These are phyloP conservation scores for Pseudomicrostroma phylloplanum DNA, from an alignment of 1,284 basidiomycete species.

Conservation along the genomic window DNA sequence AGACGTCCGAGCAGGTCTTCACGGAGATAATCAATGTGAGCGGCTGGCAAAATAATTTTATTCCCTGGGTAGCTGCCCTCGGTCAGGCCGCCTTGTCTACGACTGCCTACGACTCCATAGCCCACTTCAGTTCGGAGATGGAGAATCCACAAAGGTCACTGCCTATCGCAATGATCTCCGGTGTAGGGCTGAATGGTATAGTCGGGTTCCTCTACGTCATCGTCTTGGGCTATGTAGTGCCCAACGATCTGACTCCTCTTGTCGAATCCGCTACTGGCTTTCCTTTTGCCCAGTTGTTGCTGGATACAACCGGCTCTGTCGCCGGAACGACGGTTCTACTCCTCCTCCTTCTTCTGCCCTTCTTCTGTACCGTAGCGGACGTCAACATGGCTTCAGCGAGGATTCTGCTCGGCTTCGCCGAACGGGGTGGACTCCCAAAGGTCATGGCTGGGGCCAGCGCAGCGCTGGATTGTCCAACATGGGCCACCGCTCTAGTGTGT, in stretches of 20 bases:
- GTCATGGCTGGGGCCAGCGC: slow-evolving; percentile 14
- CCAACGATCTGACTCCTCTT: slow-evolving; percentile 13
- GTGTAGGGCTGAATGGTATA: slow-evolving; percentile 13
- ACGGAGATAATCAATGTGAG: slow-evolving; percentile 18
- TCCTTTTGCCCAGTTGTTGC: slow-evolving; percentile 21
- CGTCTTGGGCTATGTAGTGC: slow-evolving; percentile 19
- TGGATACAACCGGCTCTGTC: slow-evolving; percentile 12
- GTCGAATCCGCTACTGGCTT: slow-evolving; percentile 19
- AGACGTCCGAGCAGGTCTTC: slow-evolving; percentile 19
- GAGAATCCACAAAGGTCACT: slow-evolving; percentile 12
- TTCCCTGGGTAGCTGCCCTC: neutral
- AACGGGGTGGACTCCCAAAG: slow-evolving; percentile 16
- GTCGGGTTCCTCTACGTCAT: slow-evolving; percentile 18
- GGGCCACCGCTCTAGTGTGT: slow-evolving; percentile 14
- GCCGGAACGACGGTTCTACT: slow-evolving; percentile 21
- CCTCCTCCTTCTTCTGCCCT: slow-evolving; percentile 17
- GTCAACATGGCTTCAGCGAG: slow-evolving; percentile 18
- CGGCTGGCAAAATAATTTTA: neutral
- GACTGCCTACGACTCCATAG: slow-evolving; percentile 3
- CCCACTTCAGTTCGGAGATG: slow-evolving; percentile 24
- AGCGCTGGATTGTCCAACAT: slow-evolving; percentile 16
- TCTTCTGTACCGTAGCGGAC: slow-evolving; percentile 16
- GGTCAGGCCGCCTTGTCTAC: neutral
- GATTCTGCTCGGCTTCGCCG: slow-evolving; percentile 15
- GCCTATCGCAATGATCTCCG: slow-evolving; percentile 18